These are phyloP conservation scores for Ceratobasidium sp. DNA, from an alignment of 1,284 basidiomycete genomes.

Conservation along the genomic window DNA sequence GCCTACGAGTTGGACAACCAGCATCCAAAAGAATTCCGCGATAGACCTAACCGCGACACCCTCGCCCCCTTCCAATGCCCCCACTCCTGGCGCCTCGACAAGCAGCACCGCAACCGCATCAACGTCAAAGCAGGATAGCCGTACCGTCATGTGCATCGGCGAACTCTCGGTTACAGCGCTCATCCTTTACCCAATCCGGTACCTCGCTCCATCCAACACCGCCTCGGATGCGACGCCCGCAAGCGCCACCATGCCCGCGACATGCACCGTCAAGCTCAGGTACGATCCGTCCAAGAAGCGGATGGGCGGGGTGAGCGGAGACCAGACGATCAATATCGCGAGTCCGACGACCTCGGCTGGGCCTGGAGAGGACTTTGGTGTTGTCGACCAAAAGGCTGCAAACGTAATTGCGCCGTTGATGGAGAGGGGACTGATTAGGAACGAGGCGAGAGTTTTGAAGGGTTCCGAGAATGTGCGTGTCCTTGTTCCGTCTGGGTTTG, in stretches of 20 bases:
- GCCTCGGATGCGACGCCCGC: slow-evolving; percentile 51
- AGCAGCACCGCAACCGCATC: slow-evolving; percentile 12
- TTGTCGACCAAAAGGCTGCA: slow-evolving; percentile 85
- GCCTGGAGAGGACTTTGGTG: slow-evolving; percentile 76
- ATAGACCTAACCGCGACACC: slow-evolving; percentile 41
- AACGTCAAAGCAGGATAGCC: slow-evolving; percentile 44
- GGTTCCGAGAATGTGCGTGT: slow-evolving; percentile 53
- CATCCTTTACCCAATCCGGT: slow-evolving; percentile 85
- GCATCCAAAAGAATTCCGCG: slow-evolving; percentile 14
- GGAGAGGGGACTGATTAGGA: slow-evolving; percentile 80
- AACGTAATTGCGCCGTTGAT: slow-evolving; percentile 82
- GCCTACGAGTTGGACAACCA: slow-evolving; percentile 11
- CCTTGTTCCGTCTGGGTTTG: slow-evolving; percentile 10
- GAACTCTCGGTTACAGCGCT: slow-evolving; percentile 83
- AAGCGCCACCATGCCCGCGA: slow-evolving; percentile 39
- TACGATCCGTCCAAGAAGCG: slow-evolving; percentile 61
- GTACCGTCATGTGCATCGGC: slow-evolving; percentile 78
- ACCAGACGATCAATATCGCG: slow-evolving; percentile 84
- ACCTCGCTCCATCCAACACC: slow-evolving; percentile 64
- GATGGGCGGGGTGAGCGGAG: slow-evolving; percentile 65
- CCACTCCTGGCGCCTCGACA: slow-evolving; percentile 27
- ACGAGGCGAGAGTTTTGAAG: slow-evolving; percentile 71
- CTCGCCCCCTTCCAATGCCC: slow-evolving; percentile 25
- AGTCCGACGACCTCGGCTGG: slow-evolving; percentile 62
- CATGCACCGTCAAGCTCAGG: slow-evolving; percentile 71